Conservation (phyloP, 2,329 filamentous ascomycete species). For the Xylaria sp. region DNA sequence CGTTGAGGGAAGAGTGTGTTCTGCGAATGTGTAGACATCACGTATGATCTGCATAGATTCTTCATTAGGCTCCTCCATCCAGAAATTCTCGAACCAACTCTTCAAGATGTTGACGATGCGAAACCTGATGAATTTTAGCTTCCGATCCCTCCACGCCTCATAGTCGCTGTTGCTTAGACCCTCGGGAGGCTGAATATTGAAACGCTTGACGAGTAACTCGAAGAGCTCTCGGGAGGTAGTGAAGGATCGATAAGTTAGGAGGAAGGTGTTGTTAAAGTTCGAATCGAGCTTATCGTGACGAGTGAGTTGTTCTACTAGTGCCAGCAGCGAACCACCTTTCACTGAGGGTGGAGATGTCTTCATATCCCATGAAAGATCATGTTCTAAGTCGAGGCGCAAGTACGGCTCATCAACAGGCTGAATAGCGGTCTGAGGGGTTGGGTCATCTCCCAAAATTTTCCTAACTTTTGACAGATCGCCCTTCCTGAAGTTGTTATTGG, state of each 20-base stretch:
- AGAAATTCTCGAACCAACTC: constrained; percentile 98
- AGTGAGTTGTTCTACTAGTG: constrained; percentile 92
- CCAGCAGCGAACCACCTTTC: constrained; percentile 87
- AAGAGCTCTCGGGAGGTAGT: constrained; percentile 90
- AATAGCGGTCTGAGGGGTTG: constrained; percentile 53
- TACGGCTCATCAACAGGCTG: constrained; percentile 77
- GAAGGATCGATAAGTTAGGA: constrained; percentile 95
- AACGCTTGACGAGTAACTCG: constrained; percentile 88
- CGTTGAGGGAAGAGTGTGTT: constrained; percentile 89
- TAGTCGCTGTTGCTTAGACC: constrained; percentile 77
- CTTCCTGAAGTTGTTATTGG: constrained; percentile 57
- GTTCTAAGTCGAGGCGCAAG: constrained; percentile 83
- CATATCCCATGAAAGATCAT: constrained; percentile 86
- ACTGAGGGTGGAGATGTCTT: constrained; percentile 78
- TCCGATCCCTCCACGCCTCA: constrained; percentile 87
- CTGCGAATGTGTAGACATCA: constrained; percentile 87
- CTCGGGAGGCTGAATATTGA: constrained; percentile 88
- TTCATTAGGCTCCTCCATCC: constrained; percentile 94
- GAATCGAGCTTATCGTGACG: constrained; percentile 95
- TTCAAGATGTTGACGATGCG: constrained; percentile 97
- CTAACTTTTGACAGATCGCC: constrained; percentile 68
- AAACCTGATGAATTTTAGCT: constrained; percentile 95
- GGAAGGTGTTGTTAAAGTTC: constrained; percentile 96
- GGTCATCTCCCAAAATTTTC: constrained; percentile 71
- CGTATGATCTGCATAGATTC: constrained; percentile 84